Conservation (phyloP, 2,329 filamentous ascomycete species). For the Fusarium hostae region DNA sequence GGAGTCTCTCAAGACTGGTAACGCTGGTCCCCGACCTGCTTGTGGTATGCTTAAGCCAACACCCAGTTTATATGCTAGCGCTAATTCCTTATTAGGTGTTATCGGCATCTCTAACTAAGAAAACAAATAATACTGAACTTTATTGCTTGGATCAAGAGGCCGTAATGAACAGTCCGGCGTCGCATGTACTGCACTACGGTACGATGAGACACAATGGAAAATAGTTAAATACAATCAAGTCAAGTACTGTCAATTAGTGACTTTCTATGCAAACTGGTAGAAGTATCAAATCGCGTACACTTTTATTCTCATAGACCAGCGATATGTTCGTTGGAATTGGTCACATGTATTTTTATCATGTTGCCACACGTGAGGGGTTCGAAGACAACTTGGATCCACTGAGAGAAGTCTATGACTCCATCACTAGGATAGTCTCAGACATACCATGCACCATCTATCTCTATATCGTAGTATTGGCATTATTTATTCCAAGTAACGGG, state of each 20-base stretch:
- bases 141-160: slow-evolving; percentile 4
- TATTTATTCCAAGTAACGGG: background rate
- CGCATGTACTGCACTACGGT: background rate
- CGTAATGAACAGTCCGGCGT: background rate
- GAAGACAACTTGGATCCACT: background rate
- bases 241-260: slow-evolving; percentile 6
- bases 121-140: slow-evolving; percentile 3
- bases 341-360: background rate
- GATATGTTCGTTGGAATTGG: background rate
- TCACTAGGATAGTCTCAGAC: slow-evolving; percentile 4
- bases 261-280: background rate
- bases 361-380: slow-evolving; percentile 6
- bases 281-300: background rate
- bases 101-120: slow-evolving; percentile 85
- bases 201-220: slow-evolving; percentile 10
- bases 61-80: background rate
- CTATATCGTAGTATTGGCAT: background rate
- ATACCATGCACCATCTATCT: background rate
- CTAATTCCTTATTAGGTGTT: slow-evolving; percentile 67
- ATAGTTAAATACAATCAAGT: slow-evolving; percentile 36
- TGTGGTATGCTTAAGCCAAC: slow-evolving; percentile 73
- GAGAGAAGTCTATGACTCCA: slow-evolving; percentile 2
- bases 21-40: slow-evolving; percentile 91
- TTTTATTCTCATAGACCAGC: background rate
- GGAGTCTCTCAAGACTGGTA: slow-evolving; percentile 98